These are phyloP conservation scores for Cryphonectria naterciae DNA, from an alignment of 2,329 filamentous ascomycete species.

Conservation along the genomic window DNA sequence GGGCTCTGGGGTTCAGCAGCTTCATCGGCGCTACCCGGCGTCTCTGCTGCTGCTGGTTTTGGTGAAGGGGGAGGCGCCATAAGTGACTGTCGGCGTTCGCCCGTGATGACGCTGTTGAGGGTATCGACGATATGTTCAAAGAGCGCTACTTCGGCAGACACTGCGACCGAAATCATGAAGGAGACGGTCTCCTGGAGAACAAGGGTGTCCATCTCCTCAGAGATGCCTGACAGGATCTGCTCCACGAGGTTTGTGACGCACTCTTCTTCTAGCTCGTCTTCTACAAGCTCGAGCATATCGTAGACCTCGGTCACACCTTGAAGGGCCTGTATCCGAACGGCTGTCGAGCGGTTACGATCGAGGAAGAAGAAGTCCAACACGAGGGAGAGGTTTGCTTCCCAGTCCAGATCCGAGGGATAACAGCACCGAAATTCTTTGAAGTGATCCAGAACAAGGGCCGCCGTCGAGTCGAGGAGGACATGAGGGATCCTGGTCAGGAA, in stretches of 20 bases:
- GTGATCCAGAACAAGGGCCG: slow-evolving; percentile 66
- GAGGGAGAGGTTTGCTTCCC: slow-evolving; percentile 66
- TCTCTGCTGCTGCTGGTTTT: slow-evolving; percentile 28
- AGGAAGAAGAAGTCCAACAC: slow-evolving; percentile 68
- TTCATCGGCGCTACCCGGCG: slow-evolving; percentile 35
- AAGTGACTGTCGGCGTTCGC: slow-evolving; percentile 52
- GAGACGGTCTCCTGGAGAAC: slow-evolving; percentile 68
- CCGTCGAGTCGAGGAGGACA: slow-evolving; percentile 67
- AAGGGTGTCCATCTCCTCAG: slow-evolving; percentile 64
- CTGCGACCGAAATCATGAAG: slow-evolving; percentile 67
- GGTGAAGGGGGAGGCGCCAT: slow-evolving; percentile 33
- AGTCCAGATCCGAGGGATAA: slow-evolving; percentile 70
- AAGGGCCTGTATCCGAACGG: slow-evolving; percentile 66
- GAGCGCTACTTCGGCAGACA: slow-evolving; percentile 59
- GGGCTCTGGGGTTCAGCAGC: slow-evolving; percentile 52
- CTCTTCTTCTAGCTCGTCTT: slow-evolving; percentile 61
- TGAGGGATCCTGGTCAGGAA: slow-evolving; percentile 67
- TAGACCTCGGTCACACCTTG: slow-evolving; percentile 63
- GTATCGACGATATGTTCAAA: slow-evolving; percentile 63
- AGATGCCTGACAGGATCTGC: slow-evolving; percentile 63
- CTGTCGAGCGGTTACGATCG: slow-evolving; percentile 61
- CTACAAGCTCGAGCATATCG: slow-evolving; percentile 61
- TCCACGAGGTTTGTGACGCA: slow-evolving; percentile 62
- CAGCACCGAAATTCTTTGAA: slow-evolving; percentile 72
- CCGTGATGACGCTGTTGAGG: slow-evolving; percentile 54